Evolutionary conservation across 352 stramenopile species (phyloP).

Genomic region (Phytopythium chamaehyphon): DNA sequence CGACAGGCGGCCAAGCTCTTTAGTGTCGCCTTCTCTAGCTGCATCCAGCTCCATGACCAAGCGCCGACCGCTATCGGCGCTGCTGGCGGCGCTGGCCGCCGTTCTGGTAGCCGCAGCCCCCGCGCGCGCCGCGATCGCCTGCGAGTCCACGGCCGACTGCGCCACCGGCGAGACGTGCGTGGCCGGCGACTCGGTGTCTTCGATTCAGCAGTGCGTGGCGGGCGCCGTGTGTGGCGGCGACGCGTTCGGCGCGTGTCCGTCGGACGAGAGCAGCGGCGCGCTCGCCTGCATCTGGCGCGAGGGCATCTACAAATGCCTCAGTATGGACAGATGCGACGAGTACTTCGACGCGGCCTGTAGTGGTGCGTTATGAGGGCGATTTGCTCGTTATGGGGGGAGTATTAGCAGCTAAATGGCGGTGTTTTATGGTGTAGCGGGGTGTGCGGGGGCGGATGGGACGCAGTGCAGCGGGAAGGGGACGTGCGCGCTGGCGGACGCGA

Average conservation of each 20-base stretch:
- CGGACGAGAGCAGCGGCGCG: conserved; percentile 49
- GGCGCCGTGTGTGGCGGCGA: conserved; percentile 49
- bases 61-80: conserved; percentile 4
- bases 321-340: conserved; percentile 64
- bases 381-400: neutral
- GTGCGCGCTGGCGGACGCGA: conserved; percentile 29
- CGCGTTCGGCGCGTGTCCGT: conserved; percentile 49
- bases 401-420: neutral
- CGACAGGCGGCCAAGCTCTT: too few relatives aligned
- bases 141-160: conserved; percentile 58
- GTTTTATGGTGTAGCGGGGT: conserved; percentile 19
- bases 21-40: too few relatives aligned
- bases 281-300: conserved; percentile 61
- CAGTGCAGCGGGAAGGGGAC: conserved; percentile 70
- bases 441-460: conserved; percentile 29
- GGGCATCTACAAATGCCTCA: conserved; percentile 82
- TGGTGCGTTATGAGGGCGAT: conserved; percentile 25
- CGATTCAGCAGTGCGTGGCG: conserved; percentile 69
- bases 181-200: conserved; percentile 50
- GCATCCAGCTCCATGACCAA: neutral
- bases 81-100: conserved; percentile 9
- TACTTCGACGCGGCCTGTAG: conserved; percentile 63
- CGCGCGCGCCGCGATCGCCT: conserved; percentile 42
- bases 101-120: too few relatives aligned
- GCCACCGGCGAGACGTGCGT: conserved; percentile 60